phyloP scores from a whole-genome alignment of 805 yeast species.

The Wickerhamiella allomyrinae region DNA sequence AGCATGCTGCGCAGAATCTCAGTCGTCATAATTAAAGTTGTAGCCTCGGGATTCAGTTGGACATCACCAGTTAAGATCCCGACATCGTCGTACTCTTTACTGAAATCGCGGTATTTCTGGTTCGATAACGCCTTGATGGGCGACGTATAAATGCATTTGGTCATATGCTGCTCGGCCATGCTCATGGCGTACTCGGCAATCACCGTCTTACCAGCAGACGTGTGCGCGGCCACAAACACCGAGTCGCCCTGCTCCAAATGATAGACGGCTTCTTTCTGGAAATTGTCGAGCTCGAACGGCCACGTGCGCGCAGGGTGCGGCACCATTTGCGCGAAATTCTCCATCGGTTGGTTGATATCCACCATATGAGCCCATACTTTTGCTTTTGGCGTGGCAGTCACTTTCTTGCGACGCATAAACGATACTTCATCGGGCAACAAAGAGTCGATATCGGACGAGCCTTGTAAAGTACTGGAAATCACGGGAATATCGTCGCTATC shows the following conservation, averaged over 20 bases:
- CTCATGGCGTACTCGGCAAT: slow-evolving; percentile 98
- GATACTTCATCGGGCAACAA: slow-evolving; percentile 37
- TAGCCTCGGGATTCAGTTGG: slow-evolving; percentile 91
- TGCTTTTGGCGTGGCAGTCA: slow-evolving; percentile 17
- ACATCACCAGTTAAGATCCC: slow-evolving; percentile 97
- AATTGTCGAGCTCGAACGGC: slow-evolving; percentile 90
- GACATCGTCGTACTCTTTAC: slow-evolving; percentile 67
- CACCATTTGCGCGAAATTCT: slow-evolving; percentile 73
- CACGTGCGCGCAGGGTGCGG: slow-evolving; percentile 88
- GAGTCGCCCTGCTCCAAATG: slow-evolving; percentile 97
- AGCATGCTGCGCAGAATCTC: slow-evolving; percentile 92
- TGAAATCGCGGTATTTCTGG: slow-evolving; percentile 81
- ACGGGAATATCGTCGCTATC: slow-evolving; percentile 6
- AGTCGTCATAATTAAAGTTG: slow-evolving; percentile 93
- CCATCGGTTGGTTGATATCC: slow-evolving; percentile 67
- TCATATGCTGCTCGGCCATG: slow-evolving; percentile 90
- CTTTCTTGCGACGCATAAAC: slow-evolving; percentile 27
- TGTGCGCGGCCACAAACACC: slow-evolving; percentile 96
- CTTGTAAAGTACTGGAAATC: slow-evolving; percentile 1
- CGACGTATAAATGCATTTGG: slow-evolving; percentile 90
- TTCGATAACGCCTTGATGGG: slow-evolving; percentile 87
- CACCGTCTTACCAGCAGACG: slow-evolving; percentile 97
- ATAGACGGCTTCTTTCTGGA: slow-evolving; percentile 93
- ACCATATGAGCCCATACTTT: slow-evolving; percentile 92
- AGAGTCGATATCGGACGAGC: slow-evolving; percentile 27